Evolutionary conservation across 2,329 filamentous ascomycete genomes (phyloP).

Genomic region (Ascochyta viciae-villosae): DNA sequence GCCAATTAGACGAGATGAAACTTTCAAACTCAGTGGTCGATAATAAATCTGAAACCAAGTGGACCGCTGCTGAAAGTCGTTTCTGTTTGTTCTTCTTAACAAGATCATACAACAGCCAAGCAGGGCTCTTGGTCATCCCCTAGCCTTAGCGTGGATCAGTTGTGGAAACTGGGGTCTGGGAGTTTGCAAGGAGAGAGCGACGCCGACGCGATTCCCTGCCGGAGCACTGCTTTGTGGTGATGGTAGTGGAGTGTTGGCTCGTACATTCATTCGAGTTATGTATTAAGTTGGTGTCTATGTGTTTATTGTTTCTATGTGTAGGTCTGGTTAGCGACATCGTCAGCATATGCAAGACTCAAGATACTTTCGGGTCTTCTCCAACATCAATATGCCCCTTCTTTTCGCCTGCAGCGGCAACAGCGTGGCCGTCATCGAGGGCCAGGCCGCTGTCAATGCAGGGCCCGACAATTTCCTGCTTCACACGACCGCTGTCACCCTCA

Average conservation of each 20-base stretch:
- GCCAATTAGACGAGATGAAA: neutral
- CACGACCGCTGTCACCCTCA: slow-evolving; percentile 38
- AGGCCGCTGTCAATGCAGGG: neutral
- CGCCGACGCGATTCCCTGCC: slow-evolving; percentile 2
- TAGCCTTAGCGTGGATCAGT: neutral
- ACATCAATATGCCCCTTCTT: neutral
- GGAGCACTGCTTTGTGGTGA: slow-evolving; percentile 9
- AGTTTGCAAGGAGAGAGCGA: neutral
- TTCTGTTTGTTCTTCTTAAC: neutral
- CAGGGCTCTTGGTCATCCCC: neutral
- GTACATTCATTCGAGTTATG: neutral
- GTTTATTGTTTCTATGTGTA: neutral
- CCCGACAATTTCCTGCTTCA: slow-evolving; percentile 3
- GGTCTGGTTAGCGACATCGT: neutral
- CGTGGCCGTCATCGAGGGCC: slow-evolving; percentile 13
- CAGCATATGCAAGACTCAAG: neutral
- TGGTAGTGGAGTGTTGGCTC: slow-evolving; percentile 4
- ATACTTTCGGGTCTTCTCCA: neutral
- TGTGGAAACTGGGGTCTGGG: neutral
- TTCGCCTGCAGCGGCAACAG: neutral
- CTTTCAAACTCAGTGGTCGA: neutral
- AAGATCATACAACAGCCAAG: neutral
- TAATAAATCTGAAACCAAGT: neutral
- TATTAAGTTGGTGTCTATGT: neutral
- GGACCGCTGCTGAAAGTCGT: neutral